Percentiles rank a stretch among this genome's conserved stretches.
phyloP scores from a whole-genome alignment of 2,329 filamentous ascomycete species.

The Xylaria sp. region DNA sequence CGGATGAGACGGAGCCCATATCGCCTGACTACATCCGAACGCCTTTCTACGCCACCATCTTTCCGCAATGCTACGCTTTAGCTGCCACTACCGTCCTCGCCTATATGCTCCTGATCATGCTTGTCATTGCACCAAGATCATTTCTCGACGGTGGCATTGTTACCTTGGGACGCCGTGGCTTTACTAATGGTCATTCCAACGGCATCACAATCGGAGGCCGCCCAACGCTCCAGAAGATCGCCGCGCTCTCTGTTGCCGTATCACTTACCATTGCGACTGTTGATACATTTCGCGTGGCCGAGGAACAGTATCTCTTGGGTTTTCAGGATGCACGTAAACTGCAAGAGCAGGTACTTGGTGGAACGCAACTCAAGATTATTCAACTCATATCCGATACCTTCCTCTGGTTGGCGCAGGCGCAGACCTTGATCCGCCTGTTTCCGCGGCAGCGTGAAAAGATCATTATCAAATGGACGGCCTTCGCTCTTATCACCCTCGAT shows the following conservation, averaged over 20 bases:
- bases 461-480: slow-evolving; percentile 98
- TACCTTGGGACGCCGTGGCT: slow-evolving; percentile 81
- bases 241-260: slow-evolving; percentile 77
- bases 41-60: slow-evolving; percentile 93
- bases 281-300: slow-evolving; percentile 87
- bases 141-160: slow-evolving; percentile 88
- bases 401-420: slow-evolving; percentile 95
- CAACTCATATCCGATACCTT: slow-evolving; percentile 96
- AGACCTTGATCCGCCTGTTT: slow-evolving; percentile 94
- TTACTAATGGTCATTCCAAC: slow-evolving; percentile 82
- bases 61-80: slow-evolving; percentile 92
- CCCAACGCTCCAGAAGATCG: slow-evolving; percentile 91
- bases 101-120: slow-evolving; percentile 92
- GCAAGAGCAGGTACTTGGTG: slow-evolving; percentile 82
- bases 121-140: slow-evolving; percentile 93
- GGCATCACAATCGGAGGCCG: slow-evolving; percentile 88
- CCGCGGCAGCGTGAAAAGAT: slow-evolving; percentile 97
- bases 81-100: slow-evolving; percentile 90
- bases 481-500: slow-evolving; percentile 90
- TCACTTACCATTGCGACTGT: slow-evolving; percentile 93
- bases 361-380: slow-evolving; percentile 87
- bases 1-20: slow-evolving; percentile 52
- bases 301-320: slow-evolving; percentile 81
- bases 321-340: slow-evolving; percentile 81
- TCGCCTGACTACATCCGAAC: slow-evolving; percentile 69